A percentile compares a stretch with the other conserved stretches of the same genome.
Evolutionary conservation across 2,329 filamentous ascomycete genomes (phyloP).

Genomic region (Hirsutella thompsonii): DNA sequence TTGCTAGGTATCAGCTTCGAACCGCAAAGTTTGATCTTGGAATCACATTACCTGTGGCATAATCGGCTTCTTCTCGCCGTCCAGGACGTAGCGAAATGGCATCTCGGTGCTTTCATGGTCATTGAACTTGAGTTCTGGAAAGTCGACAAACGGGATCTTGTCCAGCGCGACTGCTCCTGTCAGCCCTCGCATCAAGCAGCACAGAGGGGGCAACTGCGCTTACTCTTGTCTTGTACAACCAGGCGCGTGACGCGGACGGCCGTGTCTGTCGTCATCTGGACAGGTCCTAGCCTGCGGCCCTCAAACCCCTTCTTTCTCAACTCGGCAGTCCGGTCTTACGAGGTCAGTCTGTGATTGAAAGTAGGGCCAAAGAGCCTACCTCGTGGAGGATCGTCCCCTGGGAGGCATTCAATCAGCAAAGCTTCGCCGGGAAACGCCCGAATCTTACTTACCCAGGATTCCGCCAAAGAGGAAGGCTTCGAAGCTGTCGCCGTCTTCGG

Average conservation of each 20-base stretch:
- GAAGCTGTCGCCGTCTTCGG: slow-evolving; percentile 71
- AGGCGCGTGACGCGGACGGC: slow-evolving; percentile 87
- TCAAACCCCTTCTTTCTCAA: slow-evolving; percentile 85
- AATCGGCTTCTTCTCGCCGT: slow-evolving; percentile 60
- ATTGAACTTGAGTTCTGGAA: slow-evolving; percentile 80
- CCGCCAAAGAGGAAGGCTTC: slow-evolving; percentile 92
- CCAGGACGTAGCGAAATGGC: slow-evolving; percentile 92
- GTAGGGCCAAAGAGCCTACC: slow-evolving; percentile 38
- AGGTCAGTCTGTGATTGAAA: slow-evolving; percentile 3
- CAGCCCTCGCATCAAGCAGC: background rate
- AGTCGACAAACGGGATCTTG: slow-evolving; percentile 71
- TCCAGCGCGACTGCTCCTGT: slow-evolving; percentile 53
- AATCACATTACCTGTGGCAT: slow-evolving; percentile 67
- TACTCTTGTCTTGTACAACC: slow-evolving; percentile 74
- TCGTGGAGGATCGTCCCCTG: slow-evolving; percentile 86
- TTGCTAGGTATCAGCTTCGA: slow-evolving; percentile 22
- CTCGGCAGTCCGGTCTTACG: slow-evolving; percentile 85
- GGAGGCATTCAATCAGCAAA: slow-evolving; percentile 6
- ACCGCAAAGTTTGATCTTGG: background rate
- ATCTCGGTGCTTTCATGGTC: slow-evolving; percentile 92
- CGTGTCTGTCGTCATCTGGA: slow-evolving; percentile 98
- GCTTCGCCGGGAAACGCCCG: background rate
- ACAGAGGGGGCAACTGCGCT: slow-evolving; percentile 11
- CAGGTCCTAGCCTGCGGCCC: slow-evolving; percentile 74
- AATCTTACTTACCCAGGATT: slow-evolving; percentile 83